These are phyloP conservation scores for Thalassiosira profunda DNA, from an alignment of 108 stramenopile genomes.

Conservation along the genomic window DNA sequence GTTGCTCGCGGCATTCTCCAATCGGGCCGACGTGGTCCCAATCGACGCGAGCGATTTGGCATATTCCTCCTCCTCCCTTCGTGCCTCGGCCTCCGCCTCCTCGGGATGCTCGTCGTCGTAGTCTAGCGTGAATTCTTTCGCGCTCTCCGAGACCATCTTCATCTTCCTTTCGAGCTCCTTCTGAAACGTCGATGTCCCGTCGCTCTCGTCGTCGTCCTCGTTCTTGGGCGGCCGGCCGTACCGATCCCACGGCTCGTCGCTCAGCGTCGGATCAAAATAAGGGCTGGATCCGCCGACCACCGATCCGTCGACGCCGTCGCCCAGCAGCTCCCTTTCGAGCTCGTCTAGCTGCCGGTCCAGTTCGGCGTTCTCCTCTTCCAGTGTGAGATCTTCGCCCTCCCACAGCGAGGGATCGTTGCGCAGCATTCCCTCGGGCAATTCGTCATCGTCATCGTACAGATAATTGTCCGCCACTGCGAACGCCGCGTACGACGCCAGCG, in stretches of 20 bases:
- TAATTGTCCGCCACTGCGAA: slow-evolving; percentile 75
- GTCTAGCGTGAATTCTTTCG: slow-evolving; percentile 41
- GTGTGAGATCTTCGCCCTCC: slow-evolving; percentile 37
- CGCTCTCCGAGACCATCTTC: slow-evolving; percentile 34
- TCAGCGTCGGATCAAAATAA: slow-evolving; percentile 38
- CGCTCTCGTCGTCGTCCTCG: slow-evolving; percentile 37
- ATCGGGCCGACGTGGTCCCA: slow-evolving; percentile 44
- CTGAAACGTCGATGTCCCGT: slow-evolving; percentile 16
- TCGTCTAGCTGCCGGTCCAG: slow-evolving; percentile 55
- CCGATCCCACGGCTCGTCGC: slow-evolving; percentile 83
- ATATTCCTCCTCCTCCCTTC: slow-evolving; percentile 55
- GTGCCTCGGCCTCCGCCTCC: slow-evolving; percentile 33
- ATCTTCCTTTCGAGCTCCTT: slow-evolving; percentile 46
- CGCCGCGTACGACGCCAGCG: slow-evolving; percentile 57
- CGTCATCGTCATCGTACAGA: slow-evolving; percentile 64
- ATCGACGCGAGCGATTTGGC: slow-evolving; percentile 56
- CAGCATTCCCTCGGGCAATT: slow-evolving; percentile 4
- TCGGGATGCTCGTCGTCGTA: slow-evolving; percentile 52
- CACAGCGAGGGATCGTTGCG: slow-evolving; percentile 32
- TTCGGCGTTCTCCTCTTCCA: slow-evolving; percentile 52
- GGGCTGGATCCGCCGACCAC: slow-evolving; percentile 52
- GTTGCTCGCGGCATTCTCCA: slow-evolving; percentile 71
- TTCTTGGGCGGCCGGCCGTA: slow-evolving; percentile 42
- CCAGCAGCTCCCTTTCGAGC: slow-evolving; percentile 41
- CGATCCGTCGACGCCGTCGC: slow-evolving; percentile 41